Evolutionary conservation across 148 eudicot genomes (phyloP), one percentile per base, ranked within the genome.

Genomic region (Rhododendron mucronatum): DNA sequence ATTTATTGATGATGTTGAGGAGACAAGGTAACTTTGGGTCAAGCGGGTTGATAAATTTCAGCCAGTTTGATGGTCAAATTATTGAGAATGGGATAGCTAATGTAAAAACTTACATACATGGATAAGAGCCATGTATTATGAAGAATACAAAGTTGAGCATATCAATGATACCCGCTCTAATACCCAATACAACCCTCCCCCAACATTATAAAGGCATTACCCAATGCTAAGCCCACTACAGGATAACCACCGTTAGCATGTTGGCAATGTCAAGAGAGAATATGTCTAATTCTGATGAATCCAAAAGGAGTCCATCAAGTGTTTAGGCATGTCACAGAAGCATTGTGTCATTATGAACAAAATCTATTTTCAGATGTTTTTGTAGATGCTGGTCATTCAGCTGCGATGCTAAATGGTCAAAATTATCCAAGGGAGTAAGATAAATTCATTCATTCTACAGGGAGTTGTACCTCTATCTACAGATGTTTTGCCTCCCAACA

Each of bases 381-480:
- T 15, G 12, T 51, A 30, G 21, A 80, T 50, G 41, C 78, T 71
- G 30, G 30, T 41, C 53, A 51, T 83, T 2, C 33, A 44, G 6
- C 44, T n/a, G 51, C 16, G 39, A 83, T 26, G 59, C 26, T 61
- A 61, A 30, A 80, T 48, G 33, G 82, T 51, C 63, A 28, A 51
- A 51, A 35, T 81, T 0, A 81, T 14, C 65, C 5, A 4, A 39
- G 73, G 41, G 20, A 59, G 74, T 33, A 61, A 61, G 51, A 61
- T 39, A 63, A 39, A 53, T 55, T 35, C 12, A 55, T 55, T 33
- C 26, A 45, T 30, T 73, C 30, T 37, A 26, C 5, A 33, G 71
- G 35, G 35, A 84, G 75, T 30, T 39, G 44, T 91, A 92, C 94
- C 94, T 90, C 39, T 91, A 84, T 92, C 90, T 0, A 85, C 78